phyloP scores from a whole-genome alignment of 2,329 filamentous ascomycete genomes.

The Fusarium sp. region DNA sequence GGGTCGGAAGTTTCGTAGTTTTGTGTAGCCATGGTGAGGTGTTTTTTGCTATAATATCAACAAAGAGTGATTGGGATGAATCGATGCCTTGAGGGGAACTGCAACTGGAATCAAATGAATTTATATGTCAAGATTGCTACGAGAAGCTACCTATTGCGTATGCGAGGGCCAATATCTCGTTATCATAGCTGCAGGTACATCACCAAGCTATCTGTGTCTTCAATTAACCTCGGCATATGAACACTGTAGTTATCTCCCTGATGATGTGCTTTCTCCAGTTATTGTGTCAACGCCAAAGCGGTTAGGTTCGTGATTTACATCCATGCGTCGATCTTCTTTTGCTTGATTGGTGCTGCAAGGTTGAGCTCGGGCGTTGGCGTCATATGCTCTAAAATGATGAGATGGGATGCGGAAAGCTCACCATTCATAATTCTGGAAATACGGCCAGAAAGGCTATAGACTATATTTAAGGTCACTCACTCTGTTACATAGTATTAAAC shows the following conservation, averaged over 20 bases:
- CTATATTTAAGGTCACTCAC: too few relatives aligned
- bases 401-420: neutral
- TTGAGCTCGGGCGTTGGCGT: neutral
- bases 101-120: rapidly evolving
- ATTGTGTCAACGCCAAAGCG: neutral
- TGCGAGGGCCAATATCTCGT: neutral
- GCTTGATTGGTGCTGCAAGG: neutral
- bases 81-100: rapidly evolving
- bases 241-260: neutral
- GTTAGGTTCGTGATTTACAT: neutral
- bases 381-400: neutral
- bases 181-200: neutral
- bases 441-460: too few relatives aligned
- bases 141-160: neutral
- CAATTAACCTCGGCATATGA: neutral
- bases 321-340: neutral
- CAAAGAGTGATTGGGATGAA: neutral
- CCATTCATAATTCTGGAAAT: too few relatives aligned
- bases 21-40: neutral
- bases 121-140: neutral
- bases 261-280: neutral
- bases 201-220: neutral
- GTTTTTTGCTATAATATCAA: rapidly evolving
- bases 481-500: too few relatives aligned
- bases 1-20: slow-evolving; percentile 48